A percentile compares a stretch with the other conserved stretches of the same genome.
These are phyloP conservation scores for Gaeumannomyces sp. DNA, from an alignment of 2,329 filamentous ascomycete species.

Conservation along the genomic window DNA sequence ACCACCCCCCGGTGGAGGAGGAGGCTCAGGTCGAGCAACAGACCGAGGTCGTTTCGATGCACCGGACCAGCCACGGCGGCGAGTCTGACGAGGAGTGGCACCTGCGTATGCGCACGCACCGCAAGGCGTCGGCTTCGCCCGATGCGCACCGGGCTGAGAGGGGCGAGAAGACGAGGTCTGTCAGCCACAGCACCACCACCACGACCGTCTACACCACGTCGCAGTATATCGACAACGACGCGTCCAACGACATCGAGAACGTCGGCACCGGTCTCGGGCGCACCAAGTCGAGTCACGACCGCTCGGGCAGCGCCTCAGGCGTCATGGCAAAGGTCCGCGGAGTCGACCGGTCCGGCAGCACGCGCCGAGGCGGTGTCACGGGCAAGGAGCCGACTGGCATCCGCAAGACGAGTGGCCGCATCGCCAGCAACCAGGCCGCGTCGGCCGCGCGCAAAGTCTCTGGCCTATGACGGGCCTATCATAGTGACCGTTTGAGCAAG, in stretches of 20 bases:
- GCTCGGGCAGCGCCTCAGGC: conserved; percentile 46
- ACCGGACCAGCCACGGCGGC: conserved; percentile 54
- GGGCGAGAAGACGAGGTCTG: conserved; percentile 43
- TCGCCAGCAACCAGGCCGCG: conserved; percentile 46
- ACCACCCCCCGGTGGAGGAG: conserved; percentile 38
- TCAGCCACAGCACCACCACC: conserved; percentile 64
- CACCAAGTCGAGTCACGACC: conserved; percentile 49
- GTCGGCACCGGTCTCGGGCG: conserved; percentile 43
- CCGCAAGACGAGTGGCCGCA: conserved; percentile 60
- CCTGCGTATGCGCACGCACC: conserved; percentile 64
- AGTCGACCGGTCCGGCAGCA: conserved; percentile 37
- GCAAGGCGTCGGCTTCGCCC: conserved; percentile 58
- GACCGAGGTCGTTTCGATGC: conserved; percentile 54
- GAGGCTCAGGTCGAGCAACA: conserved; percentile 48
- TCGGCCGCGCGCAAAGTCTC: conserved; percentile 50
- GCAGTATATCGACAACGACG: conserved; percentile 58
- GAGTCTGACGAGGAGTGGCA: conserved; percentile 82
- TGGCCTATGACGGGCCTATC: conserved; percentile 20
- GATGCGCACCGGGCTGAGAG: conserved; percentile 53
- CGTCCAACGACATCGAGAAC: conserved; percentile 67
- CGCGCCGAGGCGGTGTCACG: conserved; percentile 44
- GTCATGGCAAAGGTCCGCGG: conserved; percentile 59
- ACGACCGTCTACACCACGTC: conserved; percentile 49
- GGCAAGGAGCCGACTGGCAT: conserved; percentile 48
- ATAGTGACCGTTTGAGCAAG: conserved; percentile 1